phyloP scores from a whole-genome alignment of 106 monocot species.

The Allium sativum region DNA sequence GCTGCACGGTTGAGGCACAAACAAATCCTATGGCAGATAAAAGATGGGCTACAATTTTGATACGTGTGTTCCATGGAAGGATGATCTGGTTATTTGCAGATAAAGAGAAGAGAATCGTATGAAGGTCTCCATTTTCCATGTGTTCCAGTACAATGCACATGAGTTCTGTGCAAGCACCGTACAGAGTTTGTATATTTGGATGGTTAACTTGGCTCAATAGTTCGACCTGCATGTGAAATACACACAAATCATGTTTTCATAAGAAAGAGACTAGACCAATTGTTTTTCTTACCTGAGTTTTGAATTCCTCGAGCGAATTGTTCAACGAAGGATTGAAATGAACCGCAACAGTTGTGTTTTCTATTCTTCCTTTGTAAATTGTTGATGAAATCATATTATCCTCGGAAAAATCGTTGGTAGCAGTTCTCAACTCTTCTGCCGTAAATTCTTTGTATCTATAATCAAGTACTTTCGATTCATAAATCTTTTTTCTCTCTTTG shows the following conservation, averaged over 20 bases:
- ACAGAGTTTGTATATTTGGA: not conserved
- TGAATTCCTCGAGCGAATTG: not conserved
- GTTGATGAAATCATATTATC: not conserved
- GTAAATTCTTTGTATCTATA: slow-evolving; percentile 1
- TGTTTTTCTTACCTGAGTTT: not conserved
- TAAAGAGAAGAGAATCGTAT: slow-evolving; percentile 1
- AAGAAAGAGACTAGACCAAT: not conserved
- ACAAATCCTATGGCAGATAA: slow-evolving; percentile 5
- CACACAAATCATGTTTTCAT: too few relatives aligned
- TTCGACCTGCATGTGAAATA: slow-evolving; percentile 1
- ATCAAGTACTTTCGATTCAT: not conserved
- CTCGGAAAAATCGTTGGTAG: not conserved
- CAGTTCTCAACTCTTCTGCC: not conserved
- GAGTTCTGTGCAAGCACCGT: slow-evolving; percentile 2
- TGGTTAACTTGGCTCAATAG: not conserved
- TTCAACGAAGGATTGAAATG: not conserved
- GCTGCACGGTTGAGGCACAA: slow-evolving; percentile 1
- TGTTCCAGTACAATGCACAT: slow-evolving; percentile 8
- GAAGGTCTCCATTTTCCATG: slow-evolving; percentile 5
- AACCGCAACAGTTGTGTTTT: not conserved
- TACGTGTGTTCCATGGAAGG: slow-evolving; percentile 1
- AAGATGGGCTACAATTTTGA: not conserved
- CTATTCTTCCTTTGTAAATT: slow-evolving; percentile 3
- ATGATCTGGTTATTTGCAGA: not conserved
- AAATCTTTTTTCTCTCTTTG: not conserved